These are phyloP conservation scores for Daedaleopsis sinensis DNA, from an alignment of 768 basidiomycete species.

Conservation along the genomic window DNA sequence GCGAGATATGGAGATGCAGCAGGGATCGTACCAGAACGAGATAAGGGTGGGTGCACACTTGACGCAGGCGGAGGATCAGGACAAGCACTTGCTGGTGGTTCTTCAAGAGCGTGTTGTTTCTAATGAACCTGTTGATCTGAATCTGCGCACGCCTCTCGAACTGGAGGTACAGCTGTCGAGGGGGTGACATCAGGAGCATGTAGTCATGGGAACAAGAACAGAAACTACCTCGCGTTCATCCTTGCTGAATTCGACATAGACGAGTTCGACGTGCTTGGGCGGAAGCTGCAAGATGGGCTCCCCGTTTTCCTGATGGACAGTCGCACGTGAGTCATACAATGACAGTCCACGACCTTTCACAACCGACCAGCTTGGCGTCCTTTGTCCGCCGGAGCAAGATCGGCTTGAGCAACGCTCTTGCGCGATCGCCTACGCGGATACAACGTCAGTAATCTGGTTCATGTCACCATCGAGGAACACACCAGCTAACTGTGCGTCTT, in stretches of 20 bases:
- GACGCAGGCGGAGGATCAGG: slow-evolving; percentile 75
- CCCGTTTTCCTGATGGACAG: slow-evolving; percentile 48
- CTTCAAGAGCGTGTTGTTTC: slow-evolving; percentile 66
- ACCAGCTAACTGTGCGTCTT: slow-evolving; percentile 66
- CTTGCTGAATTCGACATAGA: slow-evolving; percentile 59
- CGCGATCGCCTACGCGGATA: slow-evolving; percentile 48
- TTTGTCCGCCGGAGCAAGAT: slow-evolving; percentile 77
- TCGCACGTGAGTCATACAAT: not conserved
- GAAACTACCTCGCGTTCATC: slow-evolving; percentile 64
- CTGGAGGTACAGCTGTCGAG: slow-evolving; percentile 53
- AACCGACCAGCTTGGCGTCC: slow-evolving; percentile 46
- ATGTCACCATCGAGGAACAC: not conserved
- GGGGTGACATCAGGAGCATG: not conserved
- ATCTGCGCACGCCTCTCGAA: slow-evolving; percentile 60
- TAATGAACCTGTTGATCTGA: slow-evolving; percentile 61
- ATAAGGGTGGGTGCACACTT: slow-evolving; percentile 73
- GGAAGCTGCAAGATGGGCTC: slow-evolving; percentile 68
- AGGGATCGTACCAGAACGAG: slow-evolving; percentile 57
- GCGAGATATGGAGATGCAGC: not conserved
- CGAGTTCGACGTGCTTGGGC: slow-evolving; percentile 59
- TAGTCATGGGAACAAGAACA: not conserved
- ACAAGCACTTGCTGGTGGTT: slow-evolving; percentile 58
- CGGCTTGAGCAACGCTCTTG: slow-evolving; percentile 68
- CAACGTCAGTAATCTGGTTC: not conserved
- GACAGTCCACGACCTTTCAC: not conserved